Evolutionary conservation across 169 alveolate genomes (phyloP), one percentile per base, ranked within the genome.

Genomic region (Neospora caninum): DNA sequence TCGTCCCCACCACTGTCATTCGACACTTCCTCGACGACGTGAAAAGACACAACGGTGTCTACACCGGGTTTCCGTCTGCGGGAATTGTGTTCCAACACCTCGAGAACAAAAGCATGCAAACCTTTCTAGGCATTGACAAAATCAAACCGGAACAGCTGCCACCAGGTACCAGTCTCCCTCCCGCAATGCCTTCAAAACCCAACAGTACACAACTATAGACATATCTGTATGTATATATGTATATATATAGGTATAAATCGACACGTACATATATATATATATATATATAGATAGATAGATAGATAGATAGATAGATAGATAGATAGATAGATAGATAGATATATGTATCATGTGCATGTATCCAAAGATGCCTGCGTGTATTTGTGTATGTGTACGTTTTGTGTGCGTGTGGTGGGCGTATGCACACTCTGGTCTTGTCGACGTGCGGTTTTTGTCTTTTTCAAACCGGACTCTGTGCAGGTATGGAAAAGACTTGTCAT

Each of bases 61-160:
- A 96, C 95, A 96, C 96, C 0, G 98, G 98, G 29, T 96, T 96
- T 45, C 98, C 96, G 1, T 93, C 97, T 29, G 92, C 97, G n/a
- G 98, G 98, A 6, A 94, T 97, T 43, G 95, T 96, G 43, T 97
- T 95, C 80, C 98, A 96, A 93, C 96, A 94, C 34, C 95, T 97
- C 67, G 97, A 96, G 88, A 97, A 97, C 80, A 93, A 96, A 2
- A 70, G 95, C 80, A 80, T 97, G 86, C 93, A 96, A 78, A 49
- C 96, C 64, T 95, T 80, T 88, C 73, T 97, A 7, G 98, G 98
- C 13, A 58, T 97, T 42, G 42, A 88, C 69, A 36, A 70, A 18
- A 54, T 97, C 34, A 91, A 93, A 78, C 64, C 73, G 39, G 82
- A 67, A 86, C 91, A 91, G 38, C 84, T 91, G 43, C 92, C 88